Conservation (phyloP, 805 yeast genomes). For the Myxozyma monticola region DNA sequence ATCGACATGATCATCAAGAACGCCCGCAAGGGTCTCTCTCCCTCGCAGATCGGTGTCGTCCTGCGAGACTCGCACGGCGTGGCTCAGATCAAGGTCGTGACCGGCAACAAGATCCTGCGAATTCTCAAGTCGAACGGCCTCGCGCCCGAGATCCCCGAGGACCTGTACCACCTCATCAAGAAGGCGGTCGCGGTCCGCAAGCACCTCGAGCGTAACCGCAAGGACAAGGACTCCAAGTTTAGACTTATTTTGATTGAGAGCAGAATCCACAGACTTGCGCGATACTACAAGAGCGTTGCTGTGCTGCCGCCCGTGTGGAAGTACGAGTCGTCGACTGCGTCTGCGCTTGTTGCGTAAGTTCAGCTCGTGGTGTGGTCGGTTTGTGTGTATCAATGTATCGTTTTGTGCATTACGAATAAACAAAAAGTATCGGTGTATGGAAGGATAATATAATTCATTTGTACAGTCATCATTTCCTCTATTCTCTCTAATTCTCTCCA, state of each 20-base stretch:
- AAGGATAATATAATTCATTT: too few relatives aligned
- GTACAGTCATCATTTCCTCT: neutral
- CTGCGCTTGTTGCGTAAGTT: conserved; percentile 98
- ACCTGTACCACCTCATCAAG: conserved; percentile 97
- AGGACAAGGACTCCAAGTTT: conserved; percentile 99
- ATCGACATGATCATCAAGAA: conserved; percentile 98
- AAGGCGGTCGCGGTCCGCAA: conserved; percentile 99
- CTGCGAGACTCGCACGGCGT: conserved; percentile 99
- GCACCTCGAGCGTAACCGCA: conserved; percentile 99
- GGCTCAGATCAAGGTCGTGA: conserved; percentile 92
- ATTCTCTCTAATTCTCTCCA: too few relatives aligned
- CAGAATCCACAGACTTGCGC: conserved; percentile 99
- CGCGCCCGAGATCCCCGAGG: conserved; percentile 99
- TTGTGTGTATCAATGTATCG: too few relatives aligned
- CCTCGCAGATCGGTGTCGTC: conserved; percentile 99
- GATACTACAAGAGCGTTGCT: conserved; percentile 99
- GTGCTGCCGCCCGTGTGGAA: conserved; percentile 99
- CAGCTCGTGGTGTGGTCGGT: too few relatives aligned
- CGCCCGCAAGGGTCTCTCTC: conserved; percentile 99
- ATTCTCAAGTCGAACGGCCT: conserved; percentile 96
- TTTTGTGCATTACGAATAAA: too few relatives aligned
- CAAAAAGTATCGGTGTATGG: too few relatives aligned
- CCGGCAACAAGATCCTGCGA: conserved; percentile 95
- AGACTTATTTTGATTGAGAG: conserved; percentile 99
- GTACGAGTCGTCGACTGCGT: conserved; percentile 99